Percentiles rank a stretch among this genome's conserved stretches.
Evolutionary conservation across 208 protist species (phyloP).

Genomic region (Leishmania amazonensis): DNA sequence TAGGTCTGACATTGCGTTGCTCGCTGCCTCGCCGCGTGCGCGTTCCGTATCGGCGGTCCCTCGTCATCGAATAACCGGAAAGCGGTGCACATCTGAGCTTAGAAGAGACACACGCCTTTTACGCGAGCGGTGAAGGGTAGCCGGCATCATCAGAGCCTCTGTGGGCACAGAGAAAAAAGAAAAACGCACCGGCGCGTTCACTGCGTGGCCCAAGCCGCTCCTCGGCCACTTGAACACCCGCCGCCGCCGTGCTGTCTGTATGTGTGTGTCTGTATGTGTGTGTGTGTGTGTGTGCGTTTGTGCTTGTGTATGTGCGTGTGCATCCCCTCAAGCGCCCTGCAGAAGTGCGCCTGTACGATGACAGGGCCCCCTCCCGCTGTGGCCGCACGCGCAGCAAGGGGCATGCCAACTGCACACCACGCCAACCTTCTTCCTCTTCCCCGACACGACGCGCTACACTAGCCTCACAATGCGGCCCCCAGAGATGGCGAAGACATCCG

Average conservation of each 20-base stretch:
- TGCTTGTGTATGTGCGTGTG: neutral
- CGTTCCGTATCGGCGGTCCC: neutral
- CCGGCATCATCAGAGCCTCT: neutral
- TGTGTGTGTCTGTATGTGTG: neutral
- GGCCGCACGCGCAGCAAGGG: neutral
- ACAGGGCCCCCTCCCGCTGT: no score
- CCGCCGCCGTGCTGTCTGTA: neutral
- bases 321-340: neutral
- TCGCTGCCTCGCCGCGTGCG: neutral
- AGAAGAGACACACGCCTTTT: neutral
- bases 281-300: neutral
- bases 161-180: neutral
- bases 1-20: neutral
- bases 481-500: slow-evolving; percentile 61
- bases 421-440: neutral
- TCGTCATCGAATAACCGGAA: neutral
- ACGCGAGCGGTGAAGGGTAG: neutral
- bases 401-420: neutral
- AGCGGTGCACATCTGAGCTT: neutral
- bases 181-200: neutral
- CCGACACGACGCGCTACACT: slow-evolving; percentile 13
- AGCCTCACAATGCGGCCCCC: slow-evolving; percentile 76
- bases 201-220: neutral
- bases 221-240: neutral
- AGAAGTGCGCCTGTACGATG: neutral